A percentile compares a stretch with the other conserved stretches of the same genome.
These are phyloP conservation scores for Mortierella claussenii DNA, from an alignment of 192 early-diverging fungal species.

Conservation along the genomic window DNA sequence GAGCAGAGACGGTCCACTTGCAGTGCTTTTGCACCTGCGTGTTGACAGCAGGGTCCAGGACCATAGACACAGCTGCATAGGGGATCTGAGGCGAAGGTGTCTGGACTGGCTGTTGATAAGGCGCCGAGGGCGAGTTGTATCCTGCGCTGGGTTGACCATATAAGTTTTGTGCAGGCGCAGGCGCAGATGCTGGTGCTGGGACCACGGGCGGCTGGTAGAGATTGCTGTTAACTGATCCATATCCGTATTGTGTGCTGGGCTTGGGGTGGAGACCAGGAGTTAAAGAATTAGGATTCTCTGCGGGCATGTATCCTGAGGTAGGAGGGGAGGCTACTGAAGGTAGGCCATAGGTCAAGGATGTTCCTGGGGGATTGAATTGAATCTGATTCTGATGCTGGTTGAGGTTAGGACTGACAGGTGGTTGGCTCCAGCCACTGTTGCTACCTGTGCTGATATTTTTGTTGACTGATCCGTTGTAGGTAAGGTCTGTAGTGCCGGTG, in stretches of 20 bases:
- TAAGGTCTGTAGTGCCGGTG: background rate
- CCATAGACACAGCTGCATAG: constrained; percentile 12
- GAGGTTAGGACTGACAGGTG: constrained; percentile 7
- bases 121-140: constrained; percentile 40
- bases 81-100: constrained; percentile 5
- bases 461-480: background rate
- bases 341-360: constrained; percentile 13
- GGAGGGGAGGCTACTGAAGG: constrained; percentile 13
- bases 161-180: constrained; percentile 6
- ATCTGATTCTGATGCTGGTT: constrained; percentile 25
- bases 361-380: constrained; percentile 19
- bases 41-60: constrained; percentile 64
- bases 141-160: constrained; percentile 7
- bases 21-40: constrained; percentile 86
- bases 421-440: constrained; percentile 9
- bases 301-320: constrained; percentile 14
- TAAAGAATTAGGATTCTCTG: constrained; percentile 3
- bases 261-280: background rate
- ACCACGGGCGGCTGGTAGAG: constrained; percentile 7
- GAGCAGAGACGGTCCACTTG: constrained; percentile 91
- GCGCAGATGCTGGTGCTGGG: constrained; percentile 17
- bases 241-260: constrained; percentile 6
- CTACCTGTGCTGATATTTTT: constrained; percentile 5
- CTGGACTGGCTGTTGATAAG: constrained; percentile 41
- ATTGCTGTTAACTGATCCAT: constrained; percentile 5